Conservation (phyloP, 1,284 basidiomycete species). For the Microbotryum saponariae region DNA sequence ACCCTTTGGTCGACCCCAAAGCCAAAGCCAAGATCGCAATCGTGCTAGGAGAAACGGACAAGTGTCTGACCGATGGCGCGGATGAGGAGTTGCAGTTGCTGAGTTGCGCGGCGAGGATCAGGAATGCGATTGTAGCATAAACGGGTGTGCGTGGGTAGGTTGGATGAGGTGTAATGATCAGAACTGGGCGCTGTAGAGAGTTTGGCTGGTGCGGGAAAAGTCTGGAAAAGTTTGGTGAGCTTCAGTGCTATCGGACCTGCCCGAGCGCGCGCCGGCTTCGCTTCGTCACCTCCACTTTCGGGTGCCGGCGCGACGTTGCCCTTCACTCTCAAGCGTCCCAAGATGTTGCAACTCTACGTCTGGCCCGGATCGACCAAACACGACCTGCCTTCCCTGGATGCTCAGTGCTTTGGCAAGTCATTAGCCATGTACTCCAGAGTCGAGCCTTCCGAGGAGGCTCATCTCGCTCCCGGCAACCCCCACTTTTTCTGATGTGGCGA, state of each 20-base stretch:
- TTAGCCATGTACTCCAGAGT: too few relatives aligned
- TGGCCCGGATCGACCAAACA: slow-evolving; percentile 15
- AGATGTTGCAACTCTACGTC: slow-evolving; percentile 15
- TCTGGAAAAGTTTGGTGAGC: too few relatives aligned
- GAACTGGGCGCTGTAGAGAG: too few relatives aligned
- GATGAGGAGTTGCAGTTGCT: slow-evolving; percentile 95
- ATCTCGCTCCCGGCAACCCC: neutral
- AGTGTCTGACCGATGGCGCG: slow-evolving; percentile 91
- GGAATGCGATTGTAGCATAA: slow-evolving; percentile 13
- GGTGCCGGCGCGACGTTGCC: too few relatives aligned
- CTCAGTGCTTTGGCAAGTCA: slow-evolving; percentile 18
- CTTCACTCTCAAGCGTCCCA: too few relatives aligned
- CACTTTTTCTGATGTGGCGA: neutral
- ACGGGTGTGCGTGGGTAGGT: neutral
- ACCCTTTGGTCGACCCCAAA: slow-evolving; percentile 68
- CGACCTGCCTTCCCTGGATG: slow-evolving; percentile 26
- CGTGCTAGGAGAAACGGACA: slow-evolving; percentile 89
- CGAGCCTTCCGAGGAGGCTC: too few relatives aligned
- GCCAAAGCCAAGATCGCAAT: slow-evolving; percentile 78
- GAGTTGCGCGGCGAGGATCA: slow-evolving; percentile 68
- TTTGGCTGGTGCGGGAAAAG: too few relatives aligned
- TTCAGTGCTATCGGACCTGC: too few relatives aligned
- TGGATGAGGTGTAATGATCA: too few relatives aligned
- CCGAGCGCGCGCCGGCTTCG: too few relatives aligned
- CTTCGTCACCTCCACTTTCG: too few relatives aligned